Conservation (phyloP, 768 basidiomycete species). For the Rhodotorula paludigena region DNA sequence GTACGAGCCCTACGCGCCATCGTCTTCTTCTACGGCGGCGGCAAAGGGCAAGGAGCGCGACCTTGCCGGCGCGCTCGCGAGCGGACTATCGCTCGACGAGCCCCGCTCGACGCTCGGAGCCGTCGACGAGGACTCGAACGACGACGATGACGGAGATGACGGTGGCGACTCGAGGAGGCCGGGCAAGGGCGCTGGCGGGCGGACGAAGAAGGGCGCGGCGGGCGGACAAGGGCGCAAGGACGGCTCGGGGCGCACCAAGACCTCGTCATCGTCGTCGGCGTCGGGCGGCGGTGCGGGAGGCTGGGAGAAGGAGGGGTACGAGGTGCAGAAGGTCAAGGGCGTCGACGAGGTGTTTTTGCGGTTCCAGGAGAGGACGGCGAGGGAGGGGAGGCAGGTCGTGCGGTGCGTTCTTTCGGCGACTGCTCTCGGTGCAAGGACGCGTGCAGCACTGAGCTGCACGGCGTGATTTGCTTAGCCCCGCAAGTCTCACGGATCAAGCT, state of each 20-base stretch:
- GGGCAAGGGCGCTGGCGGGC: conserved; percentile 24
- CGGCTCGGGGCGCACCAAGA: not conserved
- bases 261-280: not conserved
- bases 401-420: conserved; percentile 55
- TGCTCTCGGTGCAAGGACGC: too few relatives aligned
- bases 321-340: conserved; percentile 61
- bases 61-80: not conserved
- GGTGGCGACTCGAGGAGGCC: not conserved
- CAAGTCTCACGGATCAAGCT: too few relatives aligned
- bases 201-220: conserved; percentile 16
- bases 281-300: conserved; percentile 43
- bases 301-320: conserved; percentile 71
- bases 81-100: not conserved
- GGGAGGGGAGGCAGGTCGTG: conserved; percentile 76
- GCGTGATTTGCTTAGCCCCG: too few relatives aligned
- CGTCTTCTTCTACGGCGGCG: not conserved
- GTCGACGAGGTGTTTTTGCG: conserved; percentile 81
- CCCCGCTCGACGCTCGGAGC: too few relatives aligned
- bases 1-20: conserved; percentile 32
- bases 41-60: not conserved
- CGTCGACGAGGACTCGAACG: not conserved
- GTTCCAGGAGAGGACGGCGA: conserved; percentile 67
- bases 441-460: not conserved
- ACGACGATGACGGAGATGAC: not conserved
- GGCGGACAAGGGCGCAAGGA: conserved; percentile 38